phyloP scores from a whole-genome alignment of 140 eudicot species.

The Bidens hawaiensis region DNA sequence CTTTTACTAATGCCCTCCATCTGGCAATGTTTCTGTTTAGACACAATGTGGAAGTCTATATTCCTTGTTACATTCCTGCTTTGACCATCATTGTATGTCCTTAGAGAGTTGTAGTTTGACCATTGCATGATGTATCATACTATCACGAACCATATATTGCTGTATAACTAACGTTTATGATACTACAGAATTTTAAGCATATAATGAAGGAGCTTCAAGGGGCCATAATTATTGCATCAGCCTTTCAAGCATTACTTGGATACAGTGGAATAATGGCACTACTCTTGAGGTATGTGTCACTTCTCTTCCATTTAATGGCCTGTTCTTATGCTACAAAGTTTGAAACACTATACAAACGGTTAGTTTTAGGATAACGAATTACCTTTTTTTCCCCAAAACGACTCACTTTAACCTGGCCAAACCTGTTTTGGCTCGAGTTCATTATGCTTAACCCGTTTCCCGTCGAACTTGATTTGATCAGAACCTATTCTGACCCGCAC shows the following conservation, averaged over 20 bases:
- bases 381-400: not conserved
- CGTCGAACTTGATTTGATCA: too few species aligned
- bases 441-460: too few species aligned
- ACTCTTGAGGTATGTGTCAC: slow-evolving; percentile 51
- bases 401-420: too few species aligned
- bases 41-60: not conserved
- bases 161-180: slow-evolving; percentile 2
- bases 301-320: not conserved
- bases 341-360: not conserved
- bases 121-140: not conserved
- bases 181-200: slow-evolving; percentile 75
- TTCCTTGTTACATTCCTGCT: not conserved
- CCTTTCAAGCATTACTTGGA: too few species aligned
- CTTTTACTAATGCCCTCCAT: slow-evolving; percentile 7
- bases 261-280: too few species aligned
- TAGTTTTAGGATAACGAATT: not conserved
- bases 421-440: too few species aligned
- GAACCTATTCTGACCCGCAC: too few species aligned
- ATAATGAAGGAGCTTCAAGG: slow-evolving; percentile 95
- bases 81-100: not conserved
- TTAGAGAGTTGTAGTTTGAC: not conserved
- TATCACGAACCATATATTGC: not conserved
- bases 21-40: slow-evolving; percentile 1
- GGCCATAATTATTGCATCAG: too few species aligned
- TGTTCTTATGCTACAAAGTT: not conserved